These are phyloP conservation scores for Jamesozyma lodderae DNA, from an alignment of 805 yeast genomes.

Conservation along the genomic window DNA sequence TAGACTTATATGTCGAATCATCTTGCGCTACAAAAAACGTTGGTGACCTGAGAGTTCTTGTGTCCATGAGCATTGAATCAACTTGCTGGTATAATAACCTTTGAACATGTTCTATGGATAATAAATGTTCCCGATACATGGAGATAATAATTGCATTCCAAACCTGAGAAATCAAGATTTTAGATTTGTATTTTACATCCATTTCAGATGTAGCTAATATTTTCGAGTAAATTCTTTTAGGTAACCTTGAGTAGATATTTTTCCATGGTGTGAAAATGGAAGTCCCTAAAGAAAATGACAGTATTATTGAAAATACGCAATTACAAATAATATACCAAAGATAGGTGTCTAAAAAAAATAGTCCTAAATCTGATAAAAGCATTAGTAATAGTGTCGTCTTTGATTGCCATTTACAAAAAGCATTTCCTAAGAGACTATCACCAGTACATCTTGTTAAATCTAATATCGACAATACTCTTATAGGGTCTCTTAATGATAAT, in stretches of 20 bases:
- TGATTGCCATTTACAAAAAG: constrained; percentile 51
- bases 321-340: constrained; percentile 81
- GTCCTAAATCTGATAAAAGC: constrained; percentile 50
- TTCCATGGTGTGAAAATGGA: constrained; percentile 89
- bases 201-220: constrained; percentile 44
- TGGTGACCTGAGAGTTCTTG: constrained; percentile 53
- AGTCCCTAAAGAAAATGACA: constrained; percentile 66
- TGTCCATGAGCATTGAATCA: constrained; percentile 29
- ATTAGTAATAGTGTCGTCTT: constrained; percentile 45
- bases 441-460: constrained; percentile 50
- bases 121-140: constrained; percentile 71
- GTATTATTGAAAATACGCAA: constrained; percentile 59
- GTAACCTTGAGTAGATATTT: constrained; percentile 65
- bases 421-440: constrained; percentile 44
- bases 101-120: constrained; percentile 65
- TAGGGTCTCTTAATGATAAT: constrained; percentile 61
- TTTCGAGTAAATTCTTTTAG: constrained; percentile 67
- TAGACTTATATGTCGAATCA: constrained; percentile 53
- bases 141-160: constrained; percentile 83
- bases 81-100: constrained; percentile 52
- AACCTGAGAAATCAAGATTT: constrained; percentile 52
- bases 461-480: constrained; percentile 56
- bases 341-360: constrained; percentile 74
- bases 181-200: constrained; percentile 41
- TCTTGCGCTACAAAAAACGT: constrained; percentile 74